phyloP scores from a whole-genome alignment of 257 asterid species.

The Solanum bukasovii region DNA sequence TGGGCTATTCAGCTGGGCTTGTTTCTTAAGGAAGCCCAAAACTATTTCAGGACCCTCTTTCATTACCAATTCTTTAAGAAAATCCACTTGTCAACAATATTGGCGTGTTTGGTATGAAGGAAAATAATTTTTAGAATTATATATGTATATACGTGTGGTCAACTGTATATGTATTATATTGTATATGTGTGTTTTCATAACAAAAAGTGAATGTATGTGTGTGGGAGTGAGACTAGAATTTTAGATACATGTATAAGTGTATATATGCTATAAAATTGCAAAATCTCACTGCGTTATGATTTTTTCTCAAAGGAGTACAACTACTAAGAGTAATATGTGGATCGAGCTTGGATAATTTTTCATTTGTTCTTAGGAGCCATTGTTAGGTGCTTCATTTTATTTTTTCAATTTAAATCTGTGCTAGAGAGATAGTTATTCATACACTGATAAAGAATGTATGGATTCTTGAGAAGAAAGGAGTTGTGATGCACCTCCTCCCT shows the following conservation, averaged over 20 bases:
- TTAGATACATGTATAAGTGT: not conserved
- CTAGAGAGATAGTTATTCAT: not conserved
- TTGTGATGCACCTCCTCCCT: not conserved
- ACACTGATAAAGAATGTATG: no score
- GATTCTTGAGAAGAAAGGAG: not conserved
- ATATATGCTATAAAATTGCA: not conserved
- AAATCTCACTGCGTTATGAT: no score
- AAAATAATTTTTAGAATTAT: no score
- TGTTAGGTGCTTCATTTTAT: not conserved
- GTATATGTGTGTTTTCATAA: not conserved
- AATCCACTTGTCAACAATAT: conserved; percentile 11
- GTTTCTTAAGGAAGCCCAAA: conserved; percentile 38
- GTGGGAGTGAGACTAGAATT: not conserved
- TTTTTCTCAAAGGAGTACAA: no score
- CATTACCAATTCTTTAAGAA: conserved; percentile 23
- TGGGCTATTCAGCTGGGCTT: conserved; percentile 54
- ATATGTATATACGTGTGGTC: not conserved
- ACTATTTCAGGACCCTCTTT: conserved; percentile 19
- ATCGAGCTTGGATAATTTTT: no score
- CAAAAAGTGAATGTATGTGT: no score
- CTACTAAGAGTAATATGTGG: not conserved
- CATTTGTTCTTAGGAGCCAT: no score
- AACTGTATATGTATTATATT: no score
- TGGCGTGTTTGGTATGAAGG: not conserved
- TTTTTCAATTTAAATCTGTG: no score